Conservation (phyloP, 2,329 filamentous ascomycete species). For the Calonectria crousiana region DNA sequence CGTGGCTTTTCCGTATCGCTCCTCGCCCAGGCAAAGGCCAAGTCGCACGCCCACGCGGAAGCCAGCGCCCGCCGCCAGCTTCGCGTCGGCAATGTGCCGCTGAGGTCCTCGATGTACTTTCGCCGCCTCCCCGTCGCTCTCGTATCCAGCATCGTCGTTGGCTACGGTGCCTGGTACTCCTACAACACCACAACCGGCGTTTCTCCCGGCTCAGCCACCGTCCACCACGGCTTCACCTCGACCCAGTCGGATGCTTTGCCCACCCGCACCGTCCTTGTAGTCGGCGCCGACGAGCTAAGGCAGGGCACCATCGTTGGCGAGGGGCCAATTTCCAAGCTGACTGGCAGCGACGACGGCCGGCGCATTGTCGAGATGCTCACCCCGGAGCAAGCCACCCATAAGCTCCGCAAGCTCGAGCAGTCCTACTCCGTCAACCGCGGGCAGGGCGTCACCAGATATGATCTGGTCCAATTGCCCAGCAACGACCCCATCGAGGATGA, state of each 20-base stretch:
- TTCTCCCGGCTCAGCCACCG: conserved; percentile 44
- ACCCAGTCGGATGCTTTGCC: conserved; percentile 57
- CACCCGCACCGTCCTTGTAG: conserved; percentile 80
- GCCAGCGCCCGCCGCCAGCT: conserved; percentile 52
- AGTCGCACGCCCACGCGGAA: conserved; percentile 50
- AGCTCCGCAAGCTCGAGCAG: conserved; percentile 89
- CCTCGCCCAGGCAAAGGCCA: conserved; percentile 67
- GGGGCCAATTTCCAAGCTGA: conserved; percentile 88
- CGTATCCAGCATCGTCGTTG: conserved; percentile 75
- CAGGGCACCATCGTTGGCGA: conserved; percentile 89
- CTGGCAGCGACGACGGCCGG: conserved; percentile 80
- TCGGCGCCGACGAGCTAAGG: conserved; percentile 91
- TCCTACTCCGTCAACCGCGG: conserved; percentile 92
- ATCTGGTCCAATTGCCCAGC: conserved; percentile 92
- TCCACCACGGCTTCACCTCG: conserved; percentile 58
- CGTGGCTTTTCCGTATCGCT: conserved; percentile 62
- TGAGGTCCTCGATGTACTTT: conserved; percentile 81
- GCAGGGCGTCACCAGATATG: conserved; percentile 92
- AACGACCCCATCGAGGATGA: conserved; percentile 99
- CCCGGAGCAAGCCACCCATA: conserved; percentile 91
- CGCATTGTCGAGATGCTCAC: conserved; percentile 97
- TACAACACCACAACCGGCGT: conserved; percentile 64
- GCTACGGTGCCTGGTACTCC: conserved; percentile 82
- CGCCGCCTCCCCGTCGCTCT: conserved; percentile 76
- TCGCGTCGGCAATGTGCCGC: conserved; percentile 53